Percentiles rank a stretch among this genome's conserved stretches.
Conservation (phyloP, 2,329 filamentous ascomycete species). For the Xylariaceae sp. region DNA sequence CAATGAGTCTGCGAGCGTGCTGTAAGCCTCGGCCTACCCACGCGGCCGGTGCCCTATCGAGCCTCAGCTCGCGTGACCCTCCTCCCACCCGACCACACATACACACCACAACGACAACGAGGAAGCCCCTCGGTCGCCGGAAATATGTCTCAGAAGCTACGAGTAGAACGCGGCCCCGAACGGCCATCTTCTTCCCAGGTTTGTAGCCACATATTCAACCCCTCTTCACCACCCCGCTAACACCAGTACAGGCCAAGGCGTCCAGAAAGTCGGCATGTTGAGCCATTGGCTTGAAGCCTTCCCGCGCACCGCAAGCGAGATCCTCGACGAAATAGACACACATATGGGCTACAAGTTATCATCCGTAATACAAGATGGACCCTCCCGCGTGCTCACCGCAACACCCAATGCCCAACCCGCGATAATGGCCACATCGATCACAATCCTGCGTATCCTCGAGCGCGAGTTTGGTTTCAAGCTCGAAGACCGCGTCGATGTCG, state of each 20-base stretch:
- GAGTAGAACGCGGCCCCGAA: constrained; percentile 40
- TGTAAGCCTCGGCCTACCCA: too few relatives aligned
- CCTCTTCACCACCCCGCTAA: not conserved
- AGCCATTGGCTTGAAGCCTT: constrained; percentile 84
- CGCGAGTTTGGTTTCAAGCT: constrained; percentile 77
- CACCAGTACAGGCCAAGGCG: constrained; percentile 67
- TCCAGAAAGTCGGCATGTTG: constrained; percentile 86
- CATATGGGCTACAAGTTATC: constrained; percentile 73
- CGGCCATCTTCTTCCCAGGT: constrained; percentile 62
- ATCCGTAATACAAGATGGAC: constrained; percentile 73
- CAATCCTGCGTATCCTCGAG: constrained; percentile 85
- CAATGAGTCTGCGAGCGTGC: too few relatives aligned
- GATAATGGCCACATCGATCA: constrained; percentile 91
- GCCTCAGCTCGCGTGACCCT: too few relatives aligned
- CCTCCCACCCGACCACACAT: too few relatives aligned
- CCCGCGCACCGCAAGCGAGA: constrained; percentile 69
- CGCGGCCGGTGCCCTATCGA: too few relatives aligned
- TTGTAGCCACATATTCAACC: constrained; percentile 4
- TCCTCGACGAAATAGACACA: constrained; percentile 83
- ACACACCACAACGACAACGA: too few relatives aligned
- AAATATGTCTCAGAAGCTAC: too few relatives aligned
- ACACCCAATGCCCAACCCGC: constrained; percentile 91
- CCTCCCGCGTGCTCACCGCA: constrained; percentile 71
- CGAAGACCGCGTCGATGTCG: constrained; percentile 71
- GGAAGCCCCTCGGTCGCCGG: too few relatives aligned